phyloP scores from a whole-genome alignment of 345 rosid species.

The Barbarea vulgaris region DNA sequence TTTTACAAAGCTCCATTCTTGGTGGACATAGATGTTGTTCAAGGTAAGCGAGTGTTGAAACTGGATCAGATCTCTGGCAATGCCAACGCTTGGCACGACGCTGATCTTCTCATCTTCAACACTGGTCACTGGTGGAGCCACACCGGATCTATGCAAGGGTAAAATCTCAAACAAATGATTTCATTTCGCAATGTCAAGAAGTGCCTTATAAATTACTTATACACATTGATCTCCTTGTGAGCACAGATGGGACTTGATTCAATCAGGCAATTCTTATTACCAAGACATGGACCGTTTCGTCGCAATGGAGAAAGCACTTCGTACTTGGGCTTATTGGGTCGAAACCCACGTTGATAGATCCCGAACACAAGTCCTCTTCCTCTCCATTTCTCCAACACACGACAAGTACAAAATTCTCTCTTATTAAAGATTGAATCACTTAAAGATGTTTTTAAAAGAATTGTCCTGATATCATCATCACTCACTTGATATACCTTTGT shows the following conservation, averaged over 20 bases:
- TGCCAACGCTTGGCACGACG: constrained; percentile 65
- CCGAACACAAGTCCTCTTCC: constrained; percentile 72
- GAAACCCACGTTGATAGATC: constrained; percentile 62
- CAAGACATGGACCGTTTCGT: constrained; percentile 84
- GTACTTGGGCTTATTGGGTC: constrained; percentile 92
- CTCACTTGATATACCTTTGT: not conserved
- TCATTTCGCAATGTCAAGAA: not conserved
- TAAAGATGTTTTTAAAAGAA: not conserved
- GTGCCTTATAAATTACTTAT: too few relatives aligned
- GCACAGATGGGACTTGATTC: constrained; percentile 92
- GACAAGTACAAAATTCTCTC: constrained; percentile 58
- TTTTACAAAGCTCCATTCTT: constrained; percentile 80
- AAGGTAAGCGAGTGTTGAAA: constrained; percentile 73
- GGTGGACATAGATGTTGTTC: constrained; percentile 74
- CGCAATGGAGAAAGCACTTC: constrained; percentile 83
- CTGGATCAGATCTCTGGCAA: constrained; percentile 74
- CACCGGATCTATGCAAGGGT: constrained; percentile 78
- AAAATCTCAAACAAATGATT: not conserved
- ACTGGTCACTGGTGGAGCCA: constrained; percentile 99
- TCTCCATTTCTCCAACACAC: constrained; percentile 90
- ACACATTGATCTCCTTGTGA: constrained; percentile 7
- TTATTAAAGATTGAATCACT: not conserved
- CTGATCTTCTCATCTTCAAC: constrained; percentile 75
- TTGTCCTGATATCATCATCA: not conserved
- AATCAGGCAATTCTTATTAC: constrained; percentile 70